These are phyloP conservation scores for Ottelia alismoides DNA, from an alignment of 106 monocot genomes.

Conservation along the genomic window DNA sequence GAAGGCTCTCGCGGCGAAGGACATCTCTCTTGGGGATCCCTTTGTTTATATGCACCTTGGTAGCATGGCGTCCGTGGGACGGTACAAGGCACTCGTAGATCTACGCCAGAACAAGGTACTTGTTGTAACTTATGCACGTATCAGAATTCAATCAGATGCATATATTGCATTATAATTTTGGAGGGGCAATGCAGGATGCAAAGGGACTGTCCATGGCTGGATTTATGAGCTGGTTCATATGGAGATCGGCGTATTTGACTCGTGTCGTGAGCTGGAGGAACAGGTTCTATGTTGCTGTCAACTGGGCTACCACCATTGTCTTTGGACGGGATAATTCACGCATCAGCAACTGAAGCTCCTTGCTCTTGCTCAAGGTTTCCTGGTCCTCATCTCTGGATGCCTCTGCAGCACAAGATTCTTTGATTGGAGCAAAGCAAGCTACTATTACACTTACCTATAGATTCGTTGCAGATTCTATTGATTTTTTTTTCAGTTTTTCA, in stretches of 20 bases:
- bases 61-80: conserved; percentile 56
- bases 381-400: too few species aligned
- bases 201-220: conserved; percentile 33
- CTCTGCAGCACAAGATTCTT: too few species aligned
- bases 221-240: conserved; percentile 33
- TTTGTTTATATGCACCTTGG: conserved; percentile 47
- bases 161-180: neutral
- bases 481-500: too few species aligned
- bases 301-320: conserved; percentile 40
- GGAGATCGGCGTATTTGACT: conserved; percentile 36
- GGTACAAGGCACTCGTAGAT: conserved; percentile 59
- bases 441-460: too few species aligned
- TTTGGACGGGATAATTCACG: conserved; percentile 43
- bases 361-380: too few species aligned
- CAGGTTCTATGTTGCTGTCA: conserved; percentile 41
- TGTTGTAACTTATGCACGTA: neutral
- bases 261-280: conserved; percentile 51
- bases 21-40: conserved; percentile 33
- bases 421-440: too few species aligned
- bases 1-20: too few species aligned
- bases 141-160: neutral
- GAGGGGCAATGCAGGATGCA: conserved; percentile 18
- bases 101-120: too few species aligned
- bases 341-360: too few species aligned
- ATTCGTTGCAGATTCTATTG: too few species aligned